A percentile compares a stretch with the other conserved stretches of the same genome.
These are phyloP conservation scores for Volvariella volvacea DNA, from an alignment of 1,284 basidiomycete genomes.

Conservation along the genomic window DNA sequence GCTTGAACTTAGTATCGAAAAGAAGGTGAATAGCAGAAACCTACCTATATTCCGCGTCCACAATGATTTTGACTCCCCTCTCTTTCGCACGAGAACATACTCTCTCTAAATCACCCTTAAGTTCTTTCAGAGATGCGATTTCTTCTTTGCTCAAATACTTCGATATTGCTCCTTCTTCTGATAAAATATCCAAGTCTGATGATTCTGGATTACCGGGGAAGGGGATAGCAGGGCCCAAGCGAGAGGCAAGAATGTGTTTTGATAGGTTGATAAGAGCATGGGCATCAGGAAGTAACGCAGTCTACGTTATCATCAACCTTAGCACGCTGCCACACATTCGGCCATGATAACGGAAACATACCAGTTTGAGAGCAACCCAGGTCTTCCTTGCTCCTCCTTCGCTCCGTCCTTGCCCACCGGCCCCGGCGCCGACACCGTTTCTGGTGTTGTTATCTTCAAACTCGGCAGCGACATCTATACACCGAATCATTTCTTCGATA, in stretches of 20 bases:
- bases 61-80: slow-evolving; percentile 56
- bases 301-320: slow-evolving; percentile 25
- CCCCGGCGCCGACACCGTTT: too few relatives aligned
- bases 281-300: slow-evolving; percentile 55
- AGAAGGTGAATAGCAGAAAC: slow-evolving; percentile 13
- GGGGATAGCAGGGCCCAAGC: slow-evolving; percentile 30
- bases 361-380: slow-evolving; percentile 81
- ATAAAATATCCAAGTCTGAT: slow-evolving; percentile 44
- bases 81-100: slow-evolving; percentile 59
- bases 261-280: slow-evolving; percentile 51
- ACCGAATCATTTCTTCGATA: slow-evolving; percentile 65
- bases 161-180: slow-evolving; percentile 10
- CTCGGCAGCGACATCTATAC: slow-evolving; percentile 71
- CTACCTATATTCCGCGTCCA: slow-evolving; percentile 80
- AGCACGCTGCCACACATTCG: background rate
- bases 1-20: background rate
- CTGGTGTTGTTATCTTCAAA: slow-evolving; percentile 52
- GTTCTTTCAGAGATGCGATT: slow-evolving; percentile 47
- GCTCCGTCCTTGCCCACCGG: background rate
- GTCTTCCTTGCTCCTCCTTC: slow-evolving; percentile 39
- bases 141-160: slow-evolving; percentile 41
- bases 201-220: slow-evolving; percentile 60
- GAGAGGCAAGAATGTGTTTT: slow-evolving; percentile 37
- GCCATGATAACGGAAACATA: slow-evolving; percentile 22
- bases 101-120: slow-evolving; percentile 51